phyloP scores from a whole-genome alignment of 768 basidiomycete species.

The Agrocybe pediades region DNA sequence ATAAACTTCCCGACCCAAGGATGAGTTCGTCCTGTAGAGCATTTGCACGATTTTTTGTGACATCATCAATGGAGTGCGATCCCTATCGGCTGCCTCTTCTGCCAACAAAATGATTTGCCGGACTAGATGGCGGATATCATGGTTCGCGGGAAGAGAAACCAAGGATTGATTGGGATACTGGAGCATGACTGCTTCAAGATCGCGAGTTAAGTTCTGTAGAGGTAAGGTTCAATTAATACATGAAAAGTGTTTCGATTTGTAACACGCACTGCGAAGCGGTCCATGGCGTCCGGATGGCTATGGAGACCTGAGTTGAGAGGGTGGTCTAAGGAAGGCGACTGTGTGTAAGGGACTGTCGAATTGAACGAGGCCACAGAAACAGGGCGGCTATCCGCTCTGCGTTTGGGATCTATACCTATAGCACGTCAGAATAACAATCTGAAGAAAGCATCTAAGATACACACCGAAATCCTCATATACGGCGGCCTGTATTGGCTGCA shows the following conservation, averaged over 20 bases:
- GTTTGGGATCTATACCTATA: conserved; percentile 50
- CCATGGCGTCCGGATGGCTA: conserved; percentile 83
- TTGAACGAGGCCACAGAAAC: conserved; percentile 71
- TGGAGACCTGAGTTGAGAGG: conserved; percentile 43
- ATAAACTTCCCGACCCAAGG: conserved; percentile 91
- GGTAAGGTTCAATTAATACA: conserved; percentile 5
- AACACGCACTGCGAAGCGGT: conserved; percentile 73
- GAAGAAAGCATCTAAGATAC: neutral
- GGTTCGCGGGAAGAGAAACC: conserved; percentile 72
- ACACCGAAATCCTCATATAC: conserved; percentile 96
- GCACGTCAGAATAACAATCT: conserved; percentile 31
- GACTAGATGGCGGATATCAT: conserved; percentile 84
- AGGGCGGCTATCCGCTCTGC: conserved; percentile 63
- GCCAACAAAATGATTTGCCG: conserved; percentile 83
- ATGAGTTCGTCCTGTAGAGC: conserved; percentile 84
- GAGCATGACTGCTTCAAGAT: conserved; percentile 79
- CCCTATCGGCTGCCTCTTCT: conserved; percentile 75
- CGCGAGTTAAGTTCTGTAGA: conserved; percentile 46
- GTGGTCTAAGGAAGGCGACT: conserved; percentile 67
- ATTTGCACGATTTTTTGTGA: conserved; percentile 97
- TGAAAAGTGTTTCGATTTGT: neutral
- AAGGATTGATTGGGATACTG: conserved; percentile 77
- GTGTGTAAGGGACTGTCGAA: conserved; percentile 49
- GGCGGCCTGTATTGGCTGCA: conserved; percentile 78
- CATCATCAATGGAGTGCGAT: conserved; percentile 87